These are phyloP conservation scores for Sporothrix globosa DNA, from an alignment of 2,329 filamentous ascomycete genomes.

Conservation along the genomic window DNA sequence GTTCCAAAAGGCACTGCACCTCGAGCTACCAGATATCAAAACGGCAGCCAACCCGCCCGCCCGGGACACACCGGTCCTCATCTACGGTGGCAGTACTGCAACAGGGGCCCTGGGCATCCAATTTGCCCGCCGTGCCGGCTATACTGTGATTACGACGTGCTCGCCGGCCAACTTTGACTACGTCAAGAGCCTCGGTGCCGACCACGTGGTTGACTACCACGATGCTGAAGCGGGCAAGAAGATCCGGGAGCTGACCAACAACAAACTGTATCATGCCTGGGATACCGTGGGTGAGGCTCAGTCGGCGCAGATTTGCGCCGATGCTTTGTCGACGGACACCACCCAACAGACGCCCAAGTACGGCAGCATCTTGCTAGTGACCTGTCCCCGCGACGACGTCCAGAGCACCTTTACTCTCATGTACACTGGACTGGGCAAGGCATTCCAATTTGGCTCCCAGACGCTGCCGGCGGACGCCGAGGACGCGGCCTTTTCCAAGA, in stretches of 20 bases:
- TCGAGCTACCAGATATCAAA: slow-evolving; percentile 53
- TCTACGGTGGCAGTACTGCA: slow-evolving; percentile 51
- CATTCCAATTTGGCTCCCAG: slow-evolving; percentile 5
- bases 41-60: background rate
- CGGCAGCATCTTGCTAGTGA: slow-evolving; percentile 2
- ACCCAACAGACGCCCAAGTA: background rate
- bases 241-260: slow-evolving; percentile 46
- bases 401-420: slow-evolving; percentile 21
- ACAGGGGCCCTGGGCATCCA: slow-evolving; percentile 52
- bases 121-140: slow-evolving; percentile 41
- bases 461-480: slow-evolving; percentile 21
- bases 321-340: slow-evolving; percentile 19
- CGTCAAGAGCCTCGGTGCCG: slow-evolving; percentile 50
- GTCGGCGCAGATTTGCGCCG: slow-evolving; percentile 45
- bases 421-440: slow-evolving; percentile 32
- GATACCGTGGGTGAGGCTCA: slow-evolving; percentile 49
- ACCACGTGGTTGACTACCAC: slow-evolving; percentile 51
- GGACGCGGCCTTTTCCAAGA: slow-evolving; percentile 29
- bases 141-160: slow-evolving; percentile 50
- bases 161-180: slow-evolving; percentile 50
- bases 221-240: slow-evolving; percentile 42
- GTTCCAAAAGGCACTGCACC: slow-evolving; percentile 48
- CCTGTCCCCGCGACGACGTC: slow-evolving; percentile 41
- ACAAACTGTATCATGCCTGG: slow-evolving; percentile 46
- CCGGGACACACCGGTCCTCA: slow-evolving; percentile 42